phyloP scores from a whole-genome alignment of 1,284 basidiomycete genomes.

The Thelephora terrestris region DNA sequence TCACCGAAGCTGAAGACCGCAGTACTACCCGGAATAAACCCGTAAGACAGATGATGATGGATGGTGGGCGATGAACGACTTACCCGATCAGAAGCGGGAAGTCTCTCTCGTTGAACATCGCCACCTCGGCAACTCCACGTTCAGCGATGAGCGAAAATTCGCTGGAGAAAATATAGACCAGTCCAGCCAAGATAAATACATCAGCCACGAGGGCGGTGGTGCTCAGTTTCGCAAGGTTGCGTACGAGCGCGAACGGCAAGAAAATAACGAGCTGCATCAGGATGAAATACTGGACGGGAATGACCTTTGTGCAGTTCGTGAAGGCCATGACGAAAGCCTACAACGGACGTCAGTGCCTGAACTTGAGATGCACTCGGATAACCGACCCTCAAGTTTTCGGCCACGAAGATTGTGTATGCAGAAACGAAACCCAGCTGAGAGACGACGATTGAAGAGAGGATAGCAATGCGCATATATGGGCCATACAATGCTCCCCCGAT shows the following conservation, averaged over 20 bases:
- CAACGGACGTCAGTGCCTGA: neutral
- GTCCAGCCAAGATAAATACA: slow-evolving; percentile 87
- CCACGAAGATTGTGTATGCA: slow-evolving; percentile 95
- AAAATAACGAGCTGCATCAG: slow-evolving; percentile 79
- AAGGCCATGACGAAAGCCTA: slow-evolving; percentile 79
- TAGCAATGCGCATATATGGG: slow-evolving; percentile 83
- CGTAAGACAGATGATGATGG: slow-evolving; percentile 3
- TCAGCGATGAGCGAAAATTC: slow-evolving; percentile 62
- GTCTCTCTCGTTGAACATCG: slow-evolving; percentile 80
- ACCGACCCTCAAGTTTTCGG: slow-evolving; percentile 72
- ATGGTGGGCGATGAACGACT: slow-evolving; percentile 17
- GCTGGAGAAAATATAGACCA: slow-evolving; percentile 79
- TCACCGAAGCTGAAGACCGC: slow-evolving; percentile 93
- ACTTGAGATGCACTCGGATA: neutral
- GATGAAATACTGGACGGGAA: slow-evolving; percentile 78
- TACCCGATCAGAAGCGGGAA: slow-evolving; percentile 92
- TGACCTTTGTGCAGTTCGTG: slow-evolving; percentile 63
- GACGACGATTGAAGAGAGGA: slow-evolving; percentile 80
- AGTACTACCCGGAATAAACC: slow-evolving; percentile 41
- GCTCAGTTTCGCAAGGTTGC: slow-evolving; percentile 89
- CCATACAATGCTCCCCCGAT: slow-evolving; percentile 93
- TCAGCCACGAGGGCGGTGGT: slow-evolving; percentile 91
- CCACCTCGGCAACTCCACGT: slow-evolving; percentile 73
- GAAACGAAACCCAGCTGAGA: slow-evolving; percentile 88
- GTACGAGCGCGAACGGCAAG: slow-evolving; percentile 76